Evolutionary conservation across 2,329 filamentous ascomycete genomes (phyloP).

Genomic region (Fusarium verrucosum): DNA sequence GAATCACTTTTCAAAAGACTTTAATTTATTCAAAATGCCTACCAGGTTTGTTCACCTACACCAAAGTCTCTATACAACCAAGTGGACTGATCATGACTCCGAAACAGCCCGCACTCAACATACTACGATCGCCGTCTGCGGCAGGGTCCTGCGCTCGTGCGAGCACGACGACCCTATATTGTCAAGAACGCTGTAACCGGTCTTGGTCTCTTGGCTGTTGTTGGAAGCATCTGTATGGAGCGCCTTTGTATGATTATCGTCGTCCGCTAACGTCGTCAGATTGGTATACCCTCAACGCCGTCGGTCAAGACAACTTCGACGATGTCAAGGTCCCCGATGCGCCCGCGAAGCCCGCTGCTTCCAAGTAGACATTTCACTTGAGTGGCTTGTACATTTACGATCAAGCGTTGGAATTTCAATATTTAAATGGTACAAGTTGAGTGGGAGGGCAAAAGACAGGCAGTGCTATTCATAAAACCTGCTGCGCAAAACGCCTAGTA

Average conservation of each 20-base stretch:
- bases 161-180: constrained; percentile 90
- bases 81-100: constrained; percentile 36
- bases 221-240: constrained; percentile 87
- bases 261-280: constrained; percentile 52
- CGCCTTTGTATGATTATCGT: not conserved
- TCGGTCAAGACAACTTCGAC: constrained; percentile 96
- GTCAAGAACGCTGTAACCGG: constrained; percentile 89
- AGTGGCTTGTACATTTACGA: constrained; percentile 4
- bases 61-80: not conserved
- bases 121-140: constrained; percentile 93
- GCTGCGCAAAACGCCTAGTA: constrained; percentile 30
- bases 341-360: constrained; percentile 61
- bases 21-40: constrained; percentile 28
- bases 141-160: constrained; percentile 87
- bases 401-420: constrained; percentile 12
- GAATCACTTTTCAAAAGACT: not conserved
- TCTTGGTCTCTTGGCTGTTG: constrained; percentile 75
- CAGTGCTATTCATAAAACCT: constrained; percentile 33
- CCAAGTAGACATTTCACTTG: constrained; percentile 41
- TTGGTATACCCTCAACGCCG: constrained; percentile 75
- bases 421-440: not conserved
- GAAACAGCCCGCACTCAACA: constrained; percentile 64
- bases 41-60: constrained; percentile 30
- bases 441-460: constrained; percentile 21
- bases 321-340: constrained; percentile 90